Evolutionary conservation across 441 rosid species (phyloP).

Genomic region (Biscutella auriculata): DNA sequence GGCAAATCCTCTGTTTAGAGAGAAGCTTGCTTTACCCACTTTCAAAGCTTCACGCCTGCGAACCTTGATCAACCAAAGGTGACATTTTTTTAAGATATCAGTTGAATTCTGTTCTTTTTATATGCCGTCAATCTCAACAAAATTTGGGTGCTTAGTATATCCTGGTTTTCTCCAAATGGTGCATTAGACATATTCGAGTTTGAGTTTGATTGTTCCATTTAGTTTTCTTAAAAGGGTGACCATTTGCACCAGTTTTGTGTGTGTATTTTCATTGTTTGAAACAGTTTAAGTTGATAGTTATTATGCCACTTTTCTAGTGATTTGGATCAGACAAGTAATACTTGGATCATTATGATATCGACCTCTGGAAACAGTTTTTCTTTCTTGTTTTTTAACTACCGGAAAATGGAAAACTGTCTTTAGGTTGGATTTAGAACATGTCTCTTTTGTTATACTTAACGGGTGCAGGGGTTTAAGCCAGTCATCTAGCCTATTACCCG

Average conservation of each 20-base stretch:
- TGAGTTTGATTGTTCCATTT: neutral
- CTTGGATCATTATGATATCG: conserved; percentile 28
- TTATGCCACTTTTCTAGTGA: conserved; percentile 12
- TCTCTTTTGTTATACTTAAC: neutral
- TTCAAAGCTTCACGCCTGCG: conserved; percentile 69
- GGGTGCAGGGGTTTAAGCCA: neutral
- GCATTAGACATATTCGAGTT: neutral
- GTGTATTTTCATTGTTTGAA: conserved; percentile 23
- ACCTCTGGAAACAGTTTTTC: neutral
- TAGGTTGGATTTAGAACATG: neutral
- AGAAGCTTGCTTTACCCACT: conserved; percentile 62
- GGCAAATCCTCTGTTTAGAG: conserved; percentile 83
- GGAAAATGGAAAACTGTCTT: conserved; percentile 21
- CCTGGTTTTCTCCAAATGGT: neutral
- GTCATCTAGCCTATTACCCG: neutral
- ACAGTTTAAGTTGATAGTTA: conserved; percentile 23
- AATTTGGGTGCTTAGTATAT: neutral
- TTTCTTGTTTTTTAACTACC: conserved; percentile 22
- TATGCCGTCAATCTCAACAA: neutral
- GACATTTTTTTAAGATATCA: neutral
- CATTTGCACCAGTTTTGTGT: conserved; percentile 10
- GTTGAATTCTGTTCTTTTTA: neutral
- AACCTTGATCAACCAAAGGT: conserved; percentile 90
- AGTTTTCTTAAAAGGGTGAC: conserved; percentile 18
- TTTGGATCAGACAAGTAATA: conserved; percentile 27